A percentile compares a stretch with the other conserved stretches of the same genome.
Conservation (phyloP, 2,329 filamentous ascomycete species). For the Colletotrichum sp. region DNA sequence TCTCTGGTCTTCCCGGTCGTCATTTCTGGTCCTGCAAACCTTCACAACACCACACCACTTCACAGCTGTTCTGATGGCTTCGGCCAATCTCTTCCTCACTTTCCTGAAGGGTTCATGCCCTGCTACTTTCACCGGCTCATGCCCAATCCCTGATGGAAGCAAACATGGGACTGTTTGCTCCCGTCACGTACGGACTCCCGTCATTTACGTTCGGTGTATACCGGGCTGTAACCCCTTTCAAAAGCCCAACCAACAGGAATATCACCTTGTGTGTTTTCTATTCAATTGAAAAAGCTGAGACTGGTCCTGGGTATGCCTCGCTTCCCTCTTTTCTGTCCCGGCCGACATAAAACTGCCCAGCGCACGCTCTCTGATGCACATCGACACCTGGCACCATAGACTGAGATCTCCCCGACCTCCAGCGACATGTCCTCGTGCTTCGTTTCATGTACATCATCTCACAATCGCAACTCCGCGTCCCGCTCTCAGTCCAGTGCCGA, state of each 20-base stretch:
- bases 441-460: not conserved
- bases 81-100: not conserved
- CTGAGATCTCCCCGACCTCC: not conserved
- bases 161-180: not conserved
- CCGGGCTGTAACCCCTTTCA: not conserved
- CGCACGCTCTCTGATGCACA: not conserved
- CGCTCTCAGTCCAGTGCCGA: too few relatives aligned
- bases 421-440: not conserved
- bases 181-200: not conserved
- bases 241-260: not conserved
- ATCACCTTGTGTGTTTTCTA: not conserved
- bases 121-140: not conserved
- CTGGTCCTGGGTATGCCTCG: not conserved
- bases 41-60: not conserved
- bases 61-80: not conserved
- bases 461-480: not conserved
- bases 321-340: not conserved
- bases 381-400: not conserved
- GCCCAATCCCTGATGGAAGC: not conserved
- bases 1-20: rapidly evolving
- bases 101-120: not conserved
- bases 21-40: not conserved
- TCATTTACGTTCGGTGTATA: not conserved
- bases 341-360: not conserved
- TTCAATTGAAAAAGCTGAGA: not conserved